phyloP scores from a whole-genome alignment of 1,139 yeast species.

The Arxiozyma heterogenica region DNA sequence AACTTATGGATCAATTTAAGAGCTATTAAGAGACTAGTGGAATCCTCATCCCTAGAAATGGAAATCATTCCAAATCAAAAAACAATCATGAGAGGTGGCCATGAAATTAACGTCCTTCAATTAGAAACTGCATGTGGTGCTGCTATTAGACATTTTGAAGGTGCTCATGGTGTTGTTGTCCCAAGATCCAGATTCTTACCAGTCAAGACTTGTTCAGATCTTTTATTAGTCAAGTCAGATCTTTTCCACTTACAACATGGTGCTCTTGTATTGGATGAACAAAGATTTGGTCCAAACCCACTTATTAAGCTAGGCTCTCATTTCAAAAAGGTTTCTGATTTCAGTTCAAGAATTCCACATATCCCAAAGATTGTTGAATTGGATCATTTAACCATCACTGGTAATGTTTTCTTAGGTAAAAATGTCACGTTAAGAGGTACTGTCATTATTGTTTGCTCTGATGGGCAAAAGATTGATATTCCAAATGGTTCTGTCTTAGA shows the following conservation, averaged over 20 bases:
- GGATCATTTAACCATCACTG: conserved; percentile 95
- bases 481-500: conserved; percentile 93
- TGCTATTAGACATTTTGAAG: conserved; percentile 89
- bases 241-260: conserved; percentile 88
- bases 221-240: conserved; percentile 92
- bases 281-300: conserved; percentile 89
- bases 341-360: conserved; percentile 84
- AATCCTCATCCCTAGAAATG: conserved; percentile 70
- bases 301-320: conserved; percentile 93
- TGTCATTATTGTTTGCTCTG: conserved; percentile 93
- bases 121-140: conserved; percentile 99
- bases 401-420: conserved; percentile 88
- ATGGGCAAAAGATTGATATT: conserved; percentile 92
- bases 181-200: conserved; percentile 98
- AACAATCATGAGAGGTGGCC: conserved; percentile 63
- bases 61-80: conserved; percentile 95
- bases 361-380: conserved; percentile 94
- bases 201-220: conserved; percentile 92
- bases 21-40: conserved; percentile 89
- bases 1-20: conserved; percentile 94
- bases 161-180: conserved; percentile 96
- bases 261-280: conserved; percentile 71
- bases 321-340: conserved; percentile 88
- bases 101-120: conserved; percentile 81
- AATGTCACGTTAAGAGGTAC: conserved; percentile 91